Conservation (phyloP, 2,329 filamentous ascomycete species). For the Sporothrix inflata region DNA sequence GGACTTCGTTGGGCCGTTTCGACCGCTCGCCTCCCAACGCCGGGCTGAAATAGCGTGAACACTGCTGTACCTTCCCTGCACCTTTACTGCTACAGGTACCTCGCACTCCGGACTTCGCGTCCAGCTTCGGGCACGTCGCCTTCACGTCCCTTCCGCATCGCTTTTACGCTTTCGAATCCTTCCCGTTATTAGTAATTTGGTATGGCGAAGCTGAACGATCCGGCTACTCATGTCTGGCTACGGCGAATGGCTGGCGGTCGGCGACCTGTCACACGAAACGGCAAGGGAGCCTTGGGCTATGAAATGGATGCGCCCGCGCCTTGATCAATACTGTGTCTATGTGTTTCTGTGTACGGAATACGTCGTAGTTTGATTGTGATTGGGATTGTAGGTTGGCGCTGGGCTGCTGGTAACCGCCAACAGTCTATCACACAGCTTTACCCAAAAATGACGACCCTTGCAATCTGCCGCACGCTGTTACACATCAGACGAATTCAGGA, state of each 20-base stretch:
- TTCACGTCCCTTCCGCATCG: background rate
- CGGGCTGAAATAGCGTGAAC: background rate
- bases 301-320: background rate
- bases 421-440: conserved; percentile 5
- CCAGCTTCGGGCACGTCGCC: background rate
- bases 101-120: background rate
- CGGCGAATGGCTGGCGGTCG: background rate
- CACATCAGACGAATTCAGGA: background rate
- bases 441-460: background rate
- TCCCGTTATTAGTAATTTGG: conserved; percentile 12
- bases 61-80: background rate
- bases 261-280: conserved; percentile 22
- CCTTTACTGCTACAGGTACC: background rate
- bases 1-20: conserved; percentile 11
- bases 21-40: background rate
- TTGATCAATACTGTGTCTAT: too few relatives aligned
- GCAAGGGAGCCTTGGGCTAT: background rate
- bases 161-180: background rate
- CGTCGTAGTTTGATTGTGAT: background rate
- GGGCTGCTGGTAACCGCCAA: conserved; percentile 8
- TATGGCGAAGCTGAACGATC: background rate
- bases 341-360: background rate
- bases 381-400: background rate
- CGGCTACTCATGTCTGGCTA: background rate
- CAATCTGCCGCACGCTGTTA: background rate